Evolutionary conservation across 1,139 yeast species (phyloP).

Genomic region (Geotrichum europaeum): DNA sequence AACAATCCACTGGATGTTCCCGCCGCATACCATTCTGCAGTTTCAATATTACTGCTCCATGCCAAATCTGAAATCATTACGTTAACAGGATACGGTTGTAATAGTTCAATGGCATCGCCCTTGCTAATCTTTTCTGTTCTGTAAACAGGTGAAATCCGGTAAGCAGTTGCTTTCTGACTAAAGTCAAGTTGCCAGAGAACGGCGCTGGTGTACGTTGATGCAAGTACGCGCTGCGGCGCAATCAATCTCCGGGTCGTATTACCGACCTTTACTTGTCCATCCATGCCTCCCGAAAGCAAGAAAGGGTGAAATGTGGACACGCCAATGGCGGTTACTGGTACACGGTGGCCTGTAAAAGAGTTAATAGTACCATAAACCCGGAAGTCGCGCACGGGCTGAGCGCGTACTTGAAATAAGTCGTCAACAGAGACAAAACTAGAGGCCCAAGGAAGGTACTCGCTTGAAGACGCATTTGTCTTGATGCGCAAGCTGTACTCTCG

Average conservation of each 20-base stretch:
- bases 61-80: slow-evolving; percentile 48
- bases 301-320: slow-evolving; percentile 53
- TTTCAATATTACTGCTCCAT: slow-evolving; percentile 53
- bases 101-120: slow-evolving; percentile 22
- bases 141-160: slow-evolving; percentile 34
- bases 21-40: slow-evolving; percentile 61
- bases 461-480: slow-evolving; percentile 31
- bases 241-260: slow-evolving; percentile 41
- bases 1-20: slow-evolving; percentile 62
- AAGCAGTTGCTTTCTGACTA: slow-evolving; percentile 32
- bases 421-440: slow-evolving; percentile 40
- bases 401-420: slow-evolving; percentile 37
- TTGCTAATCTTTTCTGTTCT: slow-evolving; percentile 24
- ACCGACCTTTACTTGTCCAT: slow-evolving; percentile 47
- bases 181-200: slow-evolving; percentile 40
- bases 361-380: slow-evolving; percentile 24
- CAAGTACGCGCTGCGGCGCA: slow-evolving; percentile 38
- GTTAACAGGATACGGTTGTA: slow-evolving; percentile 44
- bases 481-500: slow-evolving; percentile 35
- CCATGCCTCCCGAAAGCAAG: slow-evolving; percentile 53
- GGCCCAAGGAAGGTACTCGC: slow-evolving; percentile 38
- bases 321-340: slow-evolving; percentile 38
- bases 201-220: slow-evolving; percentile 28
- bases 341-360: slow-evolving; percentile 31
- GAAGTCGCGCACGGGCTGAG: slow-evolving; percentile 35